A percentile compares a stretch with the other conserved stretches of the same genome.
Evolutionary conservation across 2,329 filamentous ascomycete genomes (phyloP).

Genomic region (Tolypocladium cylindrosporum): DNA sequence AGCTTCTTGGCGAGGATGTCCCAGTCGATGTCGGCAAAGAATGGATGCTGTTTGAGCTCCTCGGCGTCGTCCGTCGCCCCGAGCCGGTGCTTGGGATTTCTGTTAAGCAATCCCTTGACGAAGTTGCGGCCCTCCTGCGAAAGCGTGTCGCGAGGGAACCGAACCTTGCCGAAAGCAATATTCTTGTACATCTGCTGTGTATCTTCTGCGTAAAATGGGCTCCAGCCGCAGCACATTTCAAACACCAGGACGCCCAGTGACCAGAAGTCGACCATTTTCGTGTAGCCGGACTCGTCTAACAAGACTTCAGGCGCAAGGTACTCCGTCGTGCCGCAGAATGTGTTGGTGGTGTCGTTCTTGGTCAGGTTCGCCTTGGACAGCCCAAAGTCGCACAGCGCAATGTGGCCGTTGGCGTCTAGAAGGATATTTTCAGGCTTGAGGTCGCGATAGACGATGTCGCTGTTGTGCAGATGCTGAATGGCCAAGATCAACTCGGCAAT

Average conservation of each 20-base stretch:
- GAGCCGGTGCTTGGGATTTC: constrained; percentile 90
- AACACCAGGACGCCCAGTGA: constrained; percentile 95
- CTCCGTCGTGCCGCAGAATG: constrained; percentile 96
- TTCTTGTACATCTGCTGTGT: constrained; percentile 99
- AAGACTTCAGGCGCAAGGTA: constrained; percentile 94
- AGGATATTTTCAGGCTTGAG: constrained; percentile 97
- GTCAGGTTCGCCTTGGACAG: constrained; percentile 95
- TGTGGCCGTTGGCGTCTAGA: constrained; percentile 93
- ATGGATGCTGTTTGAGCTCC: constrained; percentile 87
- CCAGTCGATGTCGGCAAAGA: constrained; percentile 95
- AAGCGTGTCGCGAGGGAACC: constrained; percentile 89
- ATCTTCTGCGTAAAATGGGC: constrained; percentile 96
- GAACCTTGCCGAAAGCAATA: constrained; percentile 96
- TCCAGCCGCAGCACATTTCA: constrained; percentile 99
- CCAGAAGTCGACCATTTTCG: constrained; percentile 99
- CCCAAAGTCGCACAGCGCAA: constrained; percentile 94
- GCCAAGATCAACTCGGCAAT: constrained; percentile 95
- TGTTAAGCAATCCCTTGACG: constrained; percentile 92
- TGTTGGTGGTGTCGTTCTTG: constrained; percentile 96
- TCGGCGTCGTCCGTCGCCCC: constrained; percentile 86
- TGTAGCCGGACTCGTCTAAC: constrained; percentile 92
- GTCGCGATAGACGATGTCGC: constrained; percentile 96
- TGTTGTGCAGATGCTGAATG: constrained; percentile 87
- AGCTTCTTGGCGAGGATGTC: constrained; percentile 78
- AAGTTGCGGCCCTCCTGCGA: constrained; percentile 95